Evolutionary conservation across 2,329 filamentous ascomycete genomes (phyloP).

Genomic region (Cercospora sp.): DNA sequence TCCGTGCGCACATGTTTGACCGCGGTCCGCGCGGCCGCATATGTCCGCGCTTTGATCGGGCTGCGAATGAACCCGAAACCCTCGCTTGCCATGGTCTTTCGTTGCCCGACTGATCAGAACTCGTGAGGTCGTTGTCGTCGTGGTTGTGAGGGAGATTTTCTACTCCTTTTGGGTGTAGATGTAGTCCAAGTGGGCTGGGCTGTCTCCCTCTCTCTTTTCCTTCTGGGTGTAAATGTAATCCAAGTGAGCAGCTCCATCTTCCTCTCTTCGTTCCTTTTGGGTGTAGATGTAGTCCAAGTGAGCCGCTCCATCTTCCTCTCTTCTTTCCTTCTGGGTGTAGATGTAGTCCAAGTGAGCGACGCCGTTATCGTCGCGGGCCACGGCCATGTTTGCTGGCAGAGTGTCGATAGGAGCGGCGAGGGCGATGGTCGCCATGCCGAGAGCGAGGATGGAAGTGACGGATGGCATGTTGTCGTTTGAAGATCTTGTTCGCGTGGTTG

Average conservation of each 20-base stretch:
- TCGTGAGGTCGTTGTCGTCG: not conserved
- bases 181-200: too few species aligned
- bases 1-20: not conserved
- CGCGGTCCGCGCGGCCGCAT: not conserved
- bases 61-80: not conserved
- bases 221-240: not conserved
- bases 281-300: not conserved
- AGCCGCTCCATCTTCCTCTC: too few species aligned
- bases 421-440: not conserved
- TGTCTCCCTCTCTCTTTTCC: not conserved
- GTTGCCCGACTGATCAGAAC: not conserved
- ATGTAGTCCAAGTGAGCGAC: not conserved
- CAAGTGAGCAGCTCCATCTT: too few species aligned
- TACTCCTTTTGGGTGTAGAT: not conserved
- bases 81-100: not conserved
- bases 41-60: not conserved
- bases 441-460: not conserved
- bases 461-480: not conserved
- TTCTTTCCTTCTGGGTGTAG: not conserved
- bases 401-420: not conserved
- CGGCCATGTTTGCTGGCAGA: not conserved
- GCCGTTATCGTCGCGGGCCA: not conserved
- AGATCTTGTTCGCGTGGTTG: not conserved
- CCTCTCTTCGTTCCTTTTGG: not conserved
- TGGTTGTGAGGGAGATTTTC: not conserved